These are phyloP conservation scores for Perilla frutescens DNA, from an alignment of 257 asterid genomes.

Conservation along the genomic window DNA sequence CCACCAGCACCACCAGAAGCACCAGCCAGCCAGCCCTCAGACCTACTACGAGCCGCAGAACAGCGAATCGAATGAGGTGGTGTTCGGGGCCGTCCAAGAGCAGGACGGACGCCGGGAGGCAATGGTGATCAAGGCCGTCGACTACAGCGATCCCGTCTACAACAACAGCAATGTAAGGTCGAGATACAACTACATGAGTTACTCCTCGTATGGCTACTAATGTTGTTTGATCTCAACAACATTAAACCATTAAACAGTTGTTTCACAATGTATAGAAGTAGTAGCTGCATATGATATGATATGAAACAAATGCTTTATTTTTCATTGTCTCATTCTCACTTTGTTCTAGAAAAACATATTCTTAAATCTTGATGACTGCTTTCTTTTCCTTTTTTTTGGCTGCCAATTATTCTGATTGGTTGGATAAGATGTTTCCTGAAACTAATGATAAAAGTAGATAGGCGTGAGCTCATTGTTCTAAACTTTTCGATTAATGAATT, in stretches of 20 bases:
- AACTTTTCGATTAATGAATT: conserved; percentile 7
- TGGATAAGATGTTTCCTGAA: conserved; percentile 27
- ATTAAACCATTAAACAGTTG: not conserved
- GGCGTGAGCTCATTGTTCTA: conserved; percentile 21
- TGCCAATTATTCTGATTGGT: conserved; percentile 9
- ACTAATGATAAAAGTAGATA: conserved; percentile 29
- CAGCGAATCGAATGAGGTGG: conserved; percentile 76
- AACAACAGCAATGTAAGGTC: conserved; percentile 57
- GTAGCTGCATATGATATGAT: conserved; percentile 4
- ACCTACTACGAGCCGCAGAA: conserved; percentile 66
- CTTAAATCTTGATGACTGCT: not conserved
- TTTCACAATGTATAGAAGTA: conserved; percentile 32
- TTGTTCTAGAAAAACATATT: conserved; percentile 8
- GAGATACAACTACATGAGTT: conserved; percentile 76
- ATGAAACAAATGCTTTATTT: conserved; percentile 24
- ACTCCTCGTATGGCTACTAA: conserved; percentile 74
- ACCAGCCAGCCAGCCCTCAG: conserved; percentile 62
- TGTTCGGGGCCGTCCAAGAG: conserved; percentile 94
- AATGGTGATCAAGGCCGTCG: conserved; percentile 84
- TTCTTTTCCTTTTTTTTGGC: not conserved
- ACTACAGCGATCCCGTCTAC: conserved; percentile 65
- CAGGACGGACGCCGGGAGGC: conserved; percentile 81
- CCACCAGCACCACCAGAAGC: conserved; percentile 70
- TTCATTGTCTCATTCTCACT: conserved; percentile 1
- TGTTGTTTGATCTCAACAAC: not conserved